A percentile compares a stretch with the other conserved stretches of the same genome.
Evolutionary conservation across 345 rosid genomes (phyloP).

Genomic region (Excoecaria agallocha): DNA sequence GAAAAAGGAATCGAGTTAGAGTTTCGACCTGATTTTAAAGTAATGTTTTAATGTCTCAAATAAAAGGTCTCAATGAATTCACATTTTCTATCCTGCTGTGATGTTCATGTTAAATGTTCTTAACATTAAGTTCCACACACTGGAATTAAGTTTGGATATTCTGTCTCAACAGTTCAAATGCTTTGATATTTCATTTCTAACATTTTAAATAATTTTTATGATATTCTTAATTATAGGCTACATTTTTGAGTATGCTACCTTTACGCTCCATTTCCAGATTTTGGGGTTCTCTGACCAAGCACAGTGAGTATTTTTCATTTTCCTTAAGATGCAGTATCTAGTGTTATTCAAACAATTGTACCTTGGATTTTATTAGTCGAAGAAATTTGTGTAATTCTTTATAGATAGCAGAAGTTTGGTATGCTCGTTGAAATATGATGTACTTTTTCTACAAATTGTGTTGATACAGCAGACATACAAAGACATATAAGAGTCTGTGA

Average conservation of each 20-base stretch:
- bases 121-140: neutral
- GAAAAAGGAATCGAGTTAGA: slow-evolving; percentile 75
- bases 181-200: neutral
- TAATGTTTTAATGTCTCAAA: slow-evolving; percentile 19
- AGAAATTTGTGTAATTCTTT: neutral
- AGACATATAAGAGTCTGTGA: neutral
- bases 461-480: neutral
- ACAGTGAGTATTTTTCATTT: slow-evolving; percentile 47
- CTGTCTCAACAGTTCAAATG: neutral
- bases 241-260: slow-evolving; percentile 75
- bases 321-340: neutral
- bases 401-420: neutral
- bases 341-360: neutral
- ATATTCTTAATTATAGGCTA: slow-evolving; percentile 49
- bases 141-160: neutral
- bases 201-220: slow-evolving; percentile 9
- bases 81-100: slow-evolving; percentile 6
- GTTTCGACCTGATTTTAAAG: slow-evolving; percentile 78
- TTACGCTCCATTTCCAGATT: slow-evolving; percentile 79
- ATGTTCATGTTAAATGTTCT: neutral
- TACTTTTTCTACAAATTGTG: neutral
- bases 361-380: neutral
- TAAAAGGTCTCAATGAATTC: neutral
- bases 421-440: neutral
- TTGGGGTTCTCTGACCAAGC: slow-evolving; percentile 74